Percentiles rank a stretch among this genome's conserved stretches.
These are phyloP conservation scores for Puccinia brachypodii DNA, from an alignment of 1,284 basidiomycete species.

Conservation along the genomic window DNA sequence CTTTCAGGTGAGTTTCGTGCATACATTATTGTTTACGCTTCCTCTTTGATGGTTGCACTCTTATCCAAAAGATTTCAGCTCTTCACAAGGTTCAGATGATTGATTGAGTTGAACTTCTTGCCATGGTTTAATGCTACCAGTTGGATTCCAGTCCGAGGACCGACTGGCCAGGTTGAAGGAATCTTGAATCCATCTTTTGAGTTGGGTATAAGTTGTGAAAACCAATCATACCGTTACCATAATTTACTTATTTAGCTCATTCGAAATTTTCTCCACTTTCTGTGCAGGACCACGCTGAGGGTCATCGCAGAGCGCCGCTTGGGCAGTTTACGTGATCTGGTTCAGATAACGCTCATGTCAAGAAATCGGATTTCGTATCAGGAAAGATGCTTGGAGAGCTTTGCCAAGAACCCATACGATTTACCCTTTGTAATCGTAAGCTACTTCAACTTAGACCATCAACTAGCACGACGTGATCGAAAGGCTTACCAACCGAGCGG, in stretches of 20 bases:
- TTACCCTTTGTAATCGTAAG: constrained; percentile 45
- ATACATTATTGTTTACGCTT: too few relatives aligned
- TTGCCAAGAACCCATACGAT: constrained; percentile 43
- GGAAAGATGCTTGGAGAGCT: constrained; percentile 43
- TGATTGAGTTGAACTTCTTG: background rate
- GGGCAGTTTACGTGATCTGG: constrained; percentile 37
- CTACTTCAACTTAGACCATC: background rate
- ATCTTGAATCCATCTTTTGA: constrained; percentile 48
- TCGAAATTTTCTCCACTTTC: background rate
- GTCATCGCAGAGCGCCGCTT: constrained; percentile 43
- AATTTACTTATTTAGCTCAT: background rate
- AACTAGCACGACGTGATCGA: background rate
- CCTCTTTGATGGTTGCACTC: too few relatives aligned
- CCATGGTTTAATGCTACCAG: background rate
- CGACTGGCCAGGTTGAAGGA: constrained; percentile 43
- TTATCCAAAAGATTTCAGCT: background rate
- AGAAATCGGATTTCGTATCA: constrained; percentile 30
- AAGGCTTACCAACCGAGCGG: background rate
- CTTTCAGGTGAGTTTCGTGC: constrained; percentile 36
- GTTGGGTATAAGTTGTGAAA: constrained; percentile 7
- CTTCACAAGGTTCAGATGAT: background rate
- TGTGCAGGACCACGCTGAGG: constrained; percentile 33
- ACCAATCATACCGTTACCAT: background rate
- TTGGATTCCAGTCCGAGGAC: constrained; percentile 47
- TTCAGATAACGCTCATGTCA: constrained; percentile 40